Base-by-base conservation (phyloP, 768 basidiomycete genomes). In the Tricholoma terreum region DNA sequence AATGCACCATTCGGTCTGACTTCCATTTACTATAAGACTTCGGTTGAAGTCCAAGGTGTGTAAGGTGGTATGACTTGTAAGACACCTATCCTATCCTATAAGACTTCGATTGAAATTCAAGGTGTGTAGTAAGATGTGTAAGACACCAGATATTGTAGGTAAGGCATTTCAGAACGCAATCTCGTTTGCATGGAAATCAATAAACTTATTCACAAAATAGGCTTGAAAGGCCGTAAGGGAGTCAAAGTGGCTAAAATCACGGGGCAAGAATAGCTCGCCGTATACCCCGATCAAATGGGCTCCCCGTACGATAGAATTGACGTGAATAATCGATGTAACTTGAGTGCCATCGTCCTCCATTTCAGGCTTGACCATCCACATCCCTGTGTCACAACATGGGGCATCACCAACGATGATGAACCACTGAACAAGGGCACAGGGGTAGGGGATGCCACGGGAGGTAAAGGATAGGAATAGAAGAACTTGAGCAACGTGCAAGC, bases 151-250 rank as follows among this genome's bases (percentile, higher is more conserved):
- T 35, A 35, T 7, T 35, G 34, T 35, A 35, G 8, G 34, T 35
- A 35, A 35, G 34, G 10, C 34, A 35, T 5, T 35, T 35, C 48
- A 66, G 50, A 64, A 68, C 35, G 61, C 54, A 45, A 71, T 63
- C 54, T 71, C 69, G 55, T 72, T 56, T 12, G 66, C 50, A 58
- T 73, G 71, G 52, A 72, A 66, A 45, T 74, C 71, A 14, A 65
- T 64, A 50, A 63, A 73, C 27, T 65, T 67, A 46, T 71, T 75
- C 1, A 75, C 56, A 60, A 65, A 72, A 58, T 55, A 72, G 1
- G 50, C 52, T 1, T 55, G 11, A 54, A 70, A 72, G 9, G 59
- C 31, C 34, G 70, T 61, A 0, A 72, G 55, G 2, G 65, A 65
- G 8, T 68, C 12, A 2, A 55, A 51, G 54, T 55, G 60, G 30